Evolutionary conservation across 1,284 basidiomycete species (phyloP), one percentile per base, ranked within the genome.

Genomic region (Pyrrhoderma lamaoense): DNA sequence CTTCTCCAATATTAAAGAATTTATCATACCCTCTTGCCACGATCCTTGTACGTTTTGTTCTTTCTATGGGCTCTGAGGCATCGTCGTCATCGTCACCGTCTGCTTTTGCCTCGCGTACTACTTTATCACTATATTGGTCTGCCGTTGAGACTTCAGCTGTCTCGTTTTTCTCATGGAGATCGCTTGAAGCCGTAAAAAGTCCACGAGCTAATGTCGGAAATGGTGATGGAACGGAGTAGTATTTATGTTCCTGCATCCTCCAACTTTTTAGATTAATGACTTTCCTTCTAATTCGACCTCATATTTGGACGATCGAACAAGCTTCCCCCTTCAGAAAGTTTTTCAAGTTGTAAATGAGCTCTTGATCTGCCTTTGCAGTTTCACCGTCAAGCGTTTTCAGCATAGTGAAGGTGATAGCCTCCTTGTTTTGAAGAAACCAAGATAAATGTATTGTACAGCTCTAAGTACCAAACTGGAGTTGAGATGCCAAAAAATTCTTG

Each of bases 1-100:
- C 90, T 65, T 99, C 95, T 23, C 84, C 89, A 31, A 96, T 89
- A 65, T 97, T 99, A 75, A 99, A 99, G 70, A 99, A 99, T 70
- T 99, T 99, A 75, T 99, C 96, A 62, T 99, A 99, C 0, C 95
- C 95, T 45, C 96, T 72, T 0, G 80, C 87, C 0, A 95, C 84
- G 51, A 99, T 95, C 45, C 90, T 70, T 61, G 89, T 75, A 35
- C 67, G 62, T 39, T 49, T 49, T 9, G 25, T 36, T n/a, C 37
- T 44, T n/a, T 51, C 49, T 40, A 5, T 22, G 4, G 5, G n/a
- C n/a, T 40, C 38, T 40, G 38, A 40, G 8, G n/a, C 38, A 22
- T 22, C 38, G 38, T 40, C 38, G n/a, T n/a, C n/a, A n/a, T n/a
- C n/a, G n/a, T n/a, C n/a, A n/a, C n/a, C n/a, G n/a, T n/a, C n/a